Conservation (phyloP, 2,329 filamentous ascomycete genomes). For the Knufia fluminis region DNA sequence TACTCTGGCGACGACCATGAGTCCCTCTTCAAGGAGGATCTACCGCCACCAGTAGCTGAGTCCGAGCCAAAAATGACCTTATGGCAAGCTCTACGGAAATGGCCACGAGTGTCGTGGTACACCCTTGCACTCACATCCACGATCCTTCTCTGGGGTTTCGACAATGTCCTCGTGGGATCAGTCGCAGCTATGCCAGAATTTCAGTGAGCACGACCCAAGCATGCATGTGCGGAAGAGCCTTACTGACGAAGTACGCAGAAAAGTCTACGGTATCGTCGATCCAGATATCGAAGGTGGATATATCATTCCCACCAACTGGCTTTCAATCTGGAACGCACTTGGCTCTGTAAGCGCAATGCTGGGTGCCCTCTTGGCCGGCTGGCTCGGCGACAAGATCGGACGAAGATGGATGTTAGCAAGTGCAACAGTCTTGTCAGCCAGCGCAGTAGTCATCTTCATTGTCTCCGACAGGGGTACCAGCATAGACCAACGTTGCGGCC, state of each 20-base stretch:
- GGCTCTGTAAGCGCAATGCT: slow-evolving; percentile 32
- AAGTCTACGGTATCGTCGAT: too few relatives aligned
- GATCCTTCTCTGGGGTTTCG: slow-evolving; percentile 28
- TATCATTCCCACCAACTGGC: slow-evolving; percentile 37
- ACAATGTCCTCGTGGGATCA: slow-evolving; percentile 27
- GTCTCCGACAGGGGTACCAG: slow-evolving; percentile 25
- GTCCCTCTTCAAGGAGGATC: background rate
- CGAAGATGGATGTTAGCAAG: slow-evolving; percentile 30
- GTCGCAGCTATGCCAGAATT: slow-evolving; percentile 25
- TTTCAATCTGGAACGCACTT: slow-evolving; percentile 37
- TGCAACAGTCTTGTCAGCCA: slow-evolving; percentile 31
- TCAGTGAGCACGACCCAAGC: slow-evolving; percentile 15
- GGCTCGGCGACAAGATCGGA: slow-evolving; percentile 34
- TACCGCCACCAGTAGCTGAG: background rate
- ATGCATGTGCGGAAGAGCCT: too few relatives aligned
- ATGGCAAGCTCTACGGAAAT: slow-evolving; percentile 14
- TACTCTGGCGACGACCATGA: too few relatives aligned
- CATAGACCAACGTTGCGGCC: slow-evolving; percentile 26
- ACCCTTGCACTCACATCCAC: slow-evolving; percentile 13
- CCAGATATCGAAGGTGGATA: slow-evolving; percentile 26
- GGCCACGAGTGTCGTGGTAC: slow-evolving; percentile 14
- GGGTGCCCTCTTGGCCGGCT: slow-evolving; percentile 32
- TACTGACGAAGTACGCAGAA: too few relatives aligned
- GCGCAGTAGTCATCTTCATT: slow-evolving; percentile 31
- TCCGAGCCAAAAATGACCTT: slow-evolving; percentile 5